Percentiles rank a stretch among this genome's conserved stretches.
Conservation (phyloP, 2,329 filamentous ascomycete genomes). For the Trichoderma citrinoviride region DNA sequence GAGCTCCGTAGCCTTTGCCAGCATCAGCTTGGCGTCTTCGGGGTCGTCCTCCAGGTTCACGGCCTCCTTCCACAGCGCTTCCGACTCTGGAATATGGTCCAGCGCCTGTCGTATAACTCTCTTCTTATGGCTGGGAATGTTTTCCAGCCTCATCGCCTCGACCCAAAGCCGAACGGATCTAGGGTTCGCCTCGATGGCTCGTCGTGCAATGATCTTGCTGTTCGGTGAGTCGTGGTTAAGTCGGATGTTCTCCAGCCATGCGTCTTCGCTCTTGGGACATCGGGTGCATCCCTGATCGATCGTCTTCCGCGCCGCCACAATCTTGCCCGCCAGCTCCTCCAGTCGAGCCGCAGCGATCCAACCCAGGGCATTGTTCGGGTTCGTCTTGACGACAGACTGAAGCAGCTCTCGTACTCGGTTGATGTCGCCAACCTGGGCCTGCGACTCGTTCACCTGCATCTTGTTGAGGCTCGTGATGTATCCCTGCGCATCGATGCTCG, state of each 20-base stretch:
- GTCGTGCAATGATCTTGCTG: constrained; percentile 90
- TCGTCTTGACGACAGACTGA: constrained; percentile 97
- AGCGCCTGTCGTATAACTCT: constrained; percentile 87
- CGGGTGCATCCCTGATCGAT: constrained; percentile 86
- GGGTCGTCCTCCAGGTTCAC: constrained; percentile 93
- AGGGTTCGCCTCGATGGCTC: constrained; percentile 89
- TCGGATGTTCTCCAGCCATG: constrained; percentile 93
- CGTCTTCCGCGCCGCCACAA: constrained; percentile 81
- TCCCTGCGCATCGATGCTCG: constrained; percentile 90
- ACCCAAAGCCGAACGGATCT: constrained; percentile 89
- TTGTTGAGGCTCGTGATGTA: constrained; percentile 91
- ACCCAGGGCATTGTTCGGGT: constrained; percentile 88
- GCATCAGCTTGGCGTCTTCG: constrained; percentile 79
- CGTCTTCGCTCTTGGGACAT: constrained; percentile 91
- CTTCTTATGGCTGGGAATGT: constrained; percentile 80
- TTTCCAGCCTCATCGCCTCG: constrained; percentile 90
- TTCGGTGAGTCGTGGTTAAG: constrained; percentile 83
- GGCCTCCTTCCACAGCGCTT: constrained; percentile 95
- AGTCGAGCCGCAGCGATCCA: constrained; percentile 94
- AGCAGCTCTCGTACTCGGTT: constrained; percentile 87
- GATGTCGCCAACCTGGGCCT: constrained; percentile 88
- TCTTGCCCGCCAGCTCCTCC: constrained; percentile 89
- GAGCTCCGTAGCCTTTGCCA: constrained; percentile 93
- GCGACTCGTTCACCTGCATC: constrained; percentile 72
- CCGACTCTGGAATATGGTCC: constrained; percentile 89